Percentiles rank a stretch among this genome's conserved stretches.
These are phyloP conservation scores for Adiantum capillusveneris DNA, from an alignment of 75 land plant species.

Conservation along the genomic window DNA sequence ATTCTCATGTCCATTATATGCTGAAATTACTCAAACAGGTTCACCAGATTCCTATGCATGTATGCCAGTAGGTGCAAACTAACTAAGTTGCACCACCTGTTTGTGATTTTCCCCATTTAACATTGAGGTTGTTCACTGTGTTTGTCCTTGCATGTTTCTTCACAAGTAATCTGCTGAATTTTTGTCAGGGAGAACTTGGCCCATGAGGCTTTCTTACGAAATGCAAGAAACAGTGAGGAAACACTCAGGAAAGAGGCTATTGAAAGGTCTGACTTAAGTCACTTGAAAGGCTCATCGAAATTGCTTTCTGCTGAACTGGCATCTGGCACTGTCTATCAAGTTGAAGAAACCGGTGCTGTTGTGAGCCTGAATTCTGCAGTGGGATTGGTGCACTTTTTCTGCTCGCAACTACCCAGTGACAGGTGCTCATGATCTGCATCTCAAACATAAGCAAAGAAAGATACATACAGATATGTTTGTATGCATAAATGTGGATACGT, in stretches of 20 bases:
- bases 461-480: too few species aligned
- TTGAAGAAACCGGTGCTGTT: conserved; percentile 90
- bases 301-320: conserved; percentile 41
- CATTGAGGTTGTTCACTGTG: background rate
- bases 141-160: background rate
- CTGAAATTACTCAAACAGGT: too few species aligned
- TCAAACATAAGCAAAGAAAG: too few species aligned
- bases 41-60: too few species aligned
- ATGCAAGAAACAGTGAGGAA: conserved; percentile 97
- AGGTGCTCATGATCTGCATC: conserved; percentile 68
- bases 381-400: conserved; percentile 90
- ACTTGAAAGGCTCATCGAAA: conserved; percentile 53
- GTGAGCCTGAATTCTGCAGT: conserved; percentile 98
- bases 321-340: conserved; percentile 81
- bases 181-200: conserved; percentile 71
- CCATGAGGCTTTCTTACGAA: conserved; percentile 81
- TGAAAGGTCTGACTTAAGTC: conserved; percentile 91
- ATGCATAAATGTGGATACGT: too few species aligned
- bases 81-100: too few species aligned
- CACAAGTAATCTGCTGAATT: too few species aligned
- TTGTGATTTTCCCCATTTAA: too few species aligned
- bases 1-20: too few species aligned
- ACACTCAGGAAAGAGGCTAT: conserved; percentile 94
- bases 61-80: too few species aligned
- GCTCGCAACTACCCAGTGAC: conserved; percentile 98